phyloP scores from a whole-genome alignment of 257 asterid genomes.

The Nicotiana tabacum region DNA sequence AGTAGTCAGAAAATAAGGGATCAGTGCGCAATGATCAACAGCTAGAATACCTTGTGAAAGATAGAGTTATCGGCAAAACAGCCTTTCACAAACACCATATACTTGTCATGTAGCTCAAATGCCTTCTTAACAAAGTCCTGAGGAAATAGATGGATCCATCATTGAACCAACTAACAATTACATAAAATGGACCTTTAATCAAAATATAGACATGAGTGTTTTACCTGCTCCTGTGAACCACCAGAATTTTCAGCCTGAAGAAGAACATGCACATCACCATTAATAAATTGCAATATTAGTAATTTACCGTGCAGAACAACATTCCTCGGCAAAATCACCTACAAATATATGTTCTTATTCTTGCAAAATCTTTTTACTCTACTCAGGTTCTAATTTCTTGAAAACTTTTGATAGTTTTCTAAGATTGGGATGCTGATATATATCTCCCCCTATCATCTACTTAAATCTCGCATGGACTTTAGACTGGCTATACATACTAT shows the following conservation, averaged over 20 bases:
- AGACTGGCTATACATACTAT: background rate
- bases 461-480: background rate
- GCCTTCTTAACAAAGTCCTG: constrained; percentile 39
- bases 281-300: background rate
- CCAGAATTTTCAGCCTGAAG: constrained; percentile 32
- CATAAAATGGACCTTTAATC: background rate
- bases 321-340: background rate
- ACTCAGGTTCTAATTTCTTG: background rate
- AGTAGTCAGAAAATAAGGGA: background rate
- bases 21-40: background rate
- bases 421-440: background rate
- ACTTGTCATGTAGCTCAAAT: constrained; percentile 47
- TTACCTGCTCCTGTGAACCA: constrained; percentile 42
- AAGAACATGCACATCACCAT: constrained; percentile 14
- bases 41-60: constrained; percentile 40
- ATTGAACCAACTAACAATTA: background rate
- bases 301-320: background rate
- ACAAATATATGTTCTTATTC: background rate
- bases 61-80: constrained; percentile 33
- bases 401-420: background rate
- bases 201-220: background rate
- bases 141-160: background rate
- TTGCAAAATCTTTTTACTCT: background rate
- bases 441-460: background rate
- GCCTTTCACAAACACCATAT: constrained; percentile 26